Evolutionary conservation across 2,329 filamentous ascomycete genomes (phyloP), one percentile per base, ranked within the genome.

Genomic region (Endothia cerciana): DNA sequence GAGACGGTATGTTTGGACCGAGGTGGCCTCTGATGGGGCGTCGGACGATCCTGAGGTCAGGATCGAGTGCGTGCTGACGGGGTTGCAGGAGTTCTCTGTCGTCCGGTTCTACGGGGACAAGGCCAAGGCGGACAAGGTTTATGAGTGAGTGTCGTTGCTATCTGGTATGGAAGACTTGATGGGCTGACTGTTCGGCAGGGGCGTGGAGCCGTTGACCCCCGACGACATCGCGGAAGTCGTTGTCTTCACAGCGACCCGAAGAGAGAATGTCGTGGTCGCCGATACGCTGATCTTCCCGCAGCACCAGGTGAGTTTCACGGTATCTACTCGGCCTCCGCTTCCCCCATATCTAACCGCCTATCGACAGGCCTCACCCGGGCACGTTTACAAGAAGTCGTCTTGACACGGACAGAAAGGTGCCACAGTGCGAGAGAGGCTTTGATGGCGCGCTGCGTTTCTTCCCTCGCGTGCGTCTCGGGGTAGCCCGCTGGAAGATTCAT

Each of bases 181-280:
- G 47, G n/a, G 36, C 51, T 64, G 70, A 60, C 70, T 55, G 55
- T 47, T 33, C 33, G 69, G 68, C 69, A 91, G 89, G 65, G 90
- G 89, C 61, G 89, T 87, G 71, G 91, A 96, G 71, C 93, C 94
- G 49, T 82, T 97, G 71, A 97, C 93, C 0, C 91, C 91, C 0
- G 92, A 95, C 60, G 94, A 97, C 74, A 93, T 97, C 74, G 94
- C 94, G 15, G 94, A 97, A 80, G 85, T 96, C 38, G 84, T 97
- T 41, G 93, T 97, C 8, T 97, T 97, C 75, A 85, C 91, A 2
- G 93, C 91, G 4, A 90, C 91, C 3, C 86, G 94, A 73, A 87
- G 90, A 71, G 92, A 97, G 80, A 97, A 97, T 75, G 92, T 97
- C 5, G 92, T 97, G 25, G 79, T 97, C 71, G 94, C 94, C 25